Evolutionary conservation across 345 rosid genomes (phyloP), one percentile per base, ranked within the genome.

Genomic region (Syzygium oleosum): DNA sequence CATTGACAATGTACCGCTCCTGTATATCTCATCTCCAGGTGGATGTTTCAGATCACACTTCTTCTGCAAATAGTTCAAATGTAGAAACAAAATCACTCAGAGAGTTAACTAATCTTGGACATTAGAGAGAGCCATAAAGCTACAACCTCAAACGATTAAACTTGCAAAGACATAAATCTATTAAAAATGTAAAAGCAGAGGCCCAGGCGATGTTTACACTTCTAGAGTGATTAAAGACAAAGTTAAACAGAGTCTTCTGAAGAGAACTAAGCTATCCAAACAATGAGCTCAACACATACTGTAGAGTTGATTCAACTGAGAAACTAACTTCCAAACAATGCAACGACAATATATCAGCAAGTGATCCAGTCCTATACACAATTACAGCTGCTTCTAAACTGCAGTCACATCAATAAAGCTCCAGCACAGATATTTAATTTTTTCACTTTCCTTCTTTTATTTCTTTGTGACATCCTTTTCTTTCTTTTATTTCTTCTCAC

Each of bases 1-100:
- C 99, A 98, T 98, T 85, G 99, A 98, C 90, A 98, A 88, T 15
- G 99, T 98, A 88, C 98, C 98, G 85, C 99, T 91, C 90, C 99
- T 94, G 87, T 98, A 98, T 88, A 98, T 98, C 94, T 97, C 99
- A 91, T 98, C 99, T 34, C 99, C 99, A 85, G 99, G 99, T 27
- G 99, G 99, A 87, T 98, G 98, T 93, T 98, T 97, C 84, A 97
- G 93, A 93, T 98, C 99, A 90, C 99, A 97, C 91, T 97, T 97
- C 90, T 91, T 95, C 99, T 97, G 88, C 88, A 93, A 55, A 86
- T 86, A 86, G 86, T 56, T 52, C n/a, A 84, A 84, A 53, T 52
- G 51, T 34, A 78, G 43, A 63, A 27, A 55, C 43, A 53, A 29
- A 25, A 85, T 41, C 25, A 86, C 84, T 79, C 25, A 85, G 58